phyloP scores from a whole-genome alignment of 176 grass and related monocot species.

The Ananas comosus region DNA sequence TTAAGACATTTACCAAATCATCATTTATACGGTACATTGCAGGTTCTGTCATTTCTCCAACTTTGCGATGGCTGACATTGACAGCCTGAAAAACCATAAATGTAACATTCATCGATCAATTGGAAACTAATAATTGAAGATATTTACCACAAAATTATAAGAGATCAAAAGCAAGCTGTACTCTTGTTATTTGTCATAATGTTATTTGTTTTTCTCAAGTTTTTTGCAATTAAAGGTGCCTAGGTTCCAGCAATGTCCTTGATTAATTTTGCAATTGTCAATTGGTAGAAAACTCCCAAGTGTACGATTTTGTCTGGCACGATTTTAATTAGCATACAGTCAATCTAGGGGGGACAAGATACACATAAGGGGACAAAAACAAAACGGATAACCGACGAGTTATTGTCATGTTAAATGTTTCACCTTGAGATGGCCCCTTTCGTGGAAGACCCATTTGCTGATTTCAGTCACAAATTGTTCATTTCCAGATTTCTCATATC shows the following conservation, averaged over 20 bases:
- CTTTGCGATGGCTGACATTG: constrained; percentile 76
- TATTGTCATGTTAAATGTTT: not conserved
- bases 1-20: constrained; percentile 72
- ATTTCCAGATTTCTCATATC: constrained; percentile 72
- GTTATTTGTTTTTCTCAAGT: not conserved
- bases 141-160: constrained; percentile 8
- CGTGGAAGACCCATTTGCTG: constrained; percentile 98
- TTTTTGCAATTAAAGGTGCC: too few species aligned
- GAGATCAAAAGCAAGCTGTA: not conserved
- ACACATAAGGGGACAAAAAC: not conserved
- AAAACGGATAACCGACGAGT: not conserved
- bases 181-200: not conserved
- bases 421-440: constrained; percentile 98
- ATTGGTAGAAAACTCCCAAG: too few species aligned
- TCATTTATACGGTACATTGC: constrained; percentile 95
- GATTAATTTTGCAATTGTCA: too few species aligned
- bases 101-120: not conserved
- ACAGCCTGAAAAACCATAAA: constrained; percentile 40
- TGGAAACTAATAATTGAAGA: not conserved
- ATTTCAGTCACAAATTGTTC: constrained; percentile 92
- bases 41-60: constrained; percentile 76
- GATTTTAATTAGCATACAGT: not conserved
- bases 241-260: too few species aligned
- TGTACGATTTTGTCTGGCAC: too few species aligned
- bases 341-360: not conserved